Base-by-base conservation (phyloP, 108 stramenopile species). In the Pseudonitzschia pungens region DNA sequence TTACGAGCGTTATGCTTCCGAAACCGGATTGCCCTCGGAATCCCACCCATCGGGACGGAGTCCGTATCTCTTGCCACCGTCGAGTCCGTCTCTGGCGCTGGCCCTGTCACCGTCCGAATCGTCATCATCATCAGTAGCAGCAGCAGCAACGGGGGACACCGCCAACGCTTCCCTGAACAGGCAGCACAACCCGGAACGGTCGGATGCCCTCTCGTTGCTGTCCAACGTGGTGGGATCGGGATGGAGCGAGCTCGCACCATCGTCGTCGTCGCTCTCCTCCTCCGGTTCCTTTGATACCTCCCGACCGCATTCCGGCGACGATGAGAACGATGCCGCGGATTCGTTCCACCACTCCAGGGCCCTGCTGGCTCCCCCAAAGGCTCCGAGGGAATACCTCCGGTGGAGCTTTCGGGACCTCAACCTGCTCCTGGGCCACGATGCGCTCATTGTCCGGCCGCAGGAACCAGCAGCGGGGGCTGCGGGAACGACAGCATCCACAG, bases 381-480 rank as follows among this genome's bases (percentile, higher is more conserved):
- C 88, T n/a, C 66, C 66, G 51, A 74, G 86, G 33, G 87, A 91
- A 70, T 94, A 91, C 57, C 32, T 89, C 0, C 44, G 80, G 36
- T 94, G 90, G 90, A 84, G 87, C 40, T 94, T 91, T 79, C 78
- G 83, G n/a, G 88, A 86, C 31, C 79, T 87, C 77, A 85, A 90
- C 21, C 60, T 91, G 33, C 76, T 91, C 28, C 83, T 94, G 7
- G 90, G 87, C 15, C 87, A 87, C 54, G 90, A 94, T 82, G 89
- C 88, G 9, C 48, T 89, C 29, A 48, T 79, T 22, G 78, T 79
- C 7, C 68, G 71, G 16, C 62, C 79, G 8, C 53, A n/a, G n/a
- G n/a, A n/a, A n/a, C n/a, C 56, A 29, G 31, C 67, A 53, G 6
- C 26, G 26, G 41, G 18, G 18, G 33, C 33, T 10, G 24, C 21